A percentile compares a stretch with the other conserved stretches of the same genome.
phyloP scores from a whole-genome alignment of 768 basidiomycete genomes.

The Pleurotus pulmonarius region DNA sequence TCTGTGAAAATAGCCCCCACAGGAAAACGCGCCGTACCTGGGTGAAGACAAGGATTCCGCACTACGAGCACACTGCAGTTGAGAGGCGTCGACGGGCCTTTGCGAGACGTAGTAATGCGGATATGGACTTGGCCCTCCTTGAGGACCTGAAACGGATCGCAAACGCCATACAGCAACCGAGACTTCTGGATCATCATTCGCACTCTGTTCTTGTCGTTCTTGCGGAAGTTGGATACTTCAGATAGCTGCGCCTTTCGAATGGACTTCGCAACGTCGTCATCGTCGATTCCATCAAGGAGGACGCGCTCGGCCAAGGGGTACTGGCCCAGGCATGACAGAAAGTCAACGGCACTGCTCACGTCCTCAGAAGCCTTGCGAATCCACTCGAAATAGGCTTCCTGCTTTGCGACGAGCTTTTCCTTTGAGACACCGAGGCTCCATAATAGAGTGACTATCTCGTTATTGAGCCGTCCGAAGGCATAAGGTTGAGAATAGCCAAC shows the following conservation, averaged over 20 bases:
- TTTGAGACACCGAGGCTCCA: conserved; percentile 59
- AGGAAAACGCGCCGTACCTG: conserved; percentile 32
- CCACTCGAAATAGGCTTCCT: conserved; percentile 57
- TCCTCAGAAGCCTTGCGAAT: conserved; percentile 46
- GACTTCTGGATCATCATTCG: conserved; percentile 63
- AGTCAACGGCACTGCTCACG: conserved; percentile 45
- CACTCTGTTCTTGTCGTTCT: conserved; percentile 45
- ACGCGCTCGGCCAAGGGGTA: conserved; percentile 48
- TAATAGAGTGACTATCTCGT: conserved; percentile 65
- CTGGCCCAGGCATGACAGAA: conserved; percentile 48
- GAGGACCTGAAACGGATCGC: conserved; percentile 61
- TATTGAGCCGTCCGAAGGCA: conserved; percentile 63
- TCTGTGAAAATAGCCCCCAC: not conserved
- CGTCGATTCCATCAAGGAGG: conserved; percentile 52
- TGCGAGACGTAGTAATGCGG: conserved; percentile 46
- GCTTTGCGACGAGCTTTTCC: conserved; percentile 51
- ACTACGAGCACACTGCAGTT: conserved; percentile 63
- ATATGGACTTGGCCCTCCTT: conserved; percentile 64
- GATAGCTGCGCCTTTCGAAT: conserved; percentile 41
- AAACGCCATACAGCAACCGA: conserved; percentile 61
- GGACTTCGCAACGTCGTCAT: conserved; percentile 31
- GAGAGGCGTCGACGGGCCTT: conserved; percentile 51
- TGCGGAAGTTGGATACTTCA: conserved; percentile 49
- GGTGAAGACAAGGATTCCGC: conserved; percentile 67
- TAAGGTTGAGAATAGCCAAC: conserved; percentile 63